phyloP scores from a whole-genome alignment of 1,284 basidiomycete species.

The Ceratobasidium sp. region DNA sequence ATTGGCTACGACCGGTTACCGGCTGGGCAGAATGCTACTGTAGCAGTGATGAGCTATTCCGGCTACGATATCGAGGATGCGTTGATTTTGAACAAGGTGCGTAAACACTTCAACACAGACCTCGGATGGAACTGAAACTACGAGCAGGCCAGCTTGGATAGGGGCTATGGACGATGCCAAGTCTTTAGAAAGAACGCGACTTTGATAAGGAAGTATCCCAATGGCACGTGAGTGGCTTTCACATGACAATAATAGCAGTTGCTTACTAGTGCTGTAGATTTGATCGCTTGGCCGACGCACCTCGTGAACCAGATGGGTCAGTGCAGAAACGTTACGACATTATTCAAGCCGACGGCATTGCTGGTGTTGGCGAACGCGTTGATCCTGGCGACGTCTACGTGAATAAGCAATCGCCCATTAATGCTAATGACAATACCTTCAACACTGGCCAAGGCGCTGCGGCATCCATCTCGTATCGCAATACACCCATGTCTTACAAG shows the following conservation, averaged over 20 bases:
- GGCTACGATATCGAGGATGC: constrained; percentile 99
- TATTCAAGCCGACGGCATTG: constrained; percentile 90
- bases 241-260: constrained; percentile 12
- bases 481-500: constrained; percentile 90
- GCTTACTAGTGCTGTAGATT: constrained; percentile 59
- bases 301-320: constrained; percentile 80
- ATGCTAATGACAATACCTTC: constrained; percentile 76
- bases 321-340: constrained; percentile 87
- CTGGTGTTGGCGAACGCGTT: constrained; percentile 93
- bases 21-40: constrained; percentile 97
- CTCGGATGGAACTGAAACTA: constrained; percentile 26
- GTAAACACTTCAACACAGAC: constrained; percentile 37
- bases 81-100: constrained; percentile 90
- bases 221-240: constrained; percentile 79
- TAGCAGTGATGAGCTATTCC: constrained; percentile 99
- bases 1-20: constrained; percentile 97
- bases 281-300: constrained; percentile 94
- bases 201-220: constrained; percentile 94
- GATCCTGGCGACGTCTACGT: constrained; percentile 94
- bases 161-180: constrained; percentile 97
- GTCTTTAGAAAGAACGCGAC: constrained; percentile 96
- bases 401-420: constrained; percentile 95
- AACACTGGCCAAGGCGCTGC: constrained; percentile 65
- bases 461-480: constrained; percentile 83
- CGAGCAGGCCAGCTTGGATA: constrained; percentile 85